Evolutionary conservation across 1,139 yeast genomes (phyloP).

Genomic region (Yamadazyma triangularis): DNA sequence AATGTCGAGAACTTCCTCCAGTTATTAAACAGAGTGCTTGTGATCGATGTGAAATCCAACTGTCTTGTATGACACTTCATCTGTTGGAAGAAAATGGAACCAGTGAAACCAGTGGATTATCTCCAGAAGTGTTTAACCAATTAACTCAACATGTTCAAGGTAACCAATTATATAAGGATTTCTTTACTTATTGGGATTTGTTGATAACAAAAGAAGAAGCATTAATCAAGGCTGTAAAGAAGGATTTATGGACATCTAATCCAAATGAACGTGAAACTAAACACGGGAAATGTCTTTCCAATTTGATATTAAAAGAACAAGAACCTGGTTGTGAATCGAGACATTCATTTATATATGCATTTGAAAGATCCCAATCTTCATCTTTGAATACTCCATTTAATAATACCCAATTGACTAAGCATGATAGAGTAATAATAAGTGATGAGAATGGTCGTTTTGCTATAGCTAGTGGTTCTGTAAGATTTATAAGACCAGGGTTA

Average conservation of each 20-base stretch:
- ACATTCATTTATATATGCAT: conserved; percentile 42
- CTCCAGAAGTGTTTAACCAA: conserved; percentile 37
- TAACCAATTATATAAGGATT: conserved; percentile 38
- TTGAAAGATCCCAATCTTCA: conserved; percentile 27
- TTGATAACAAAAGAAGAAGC: conserved; percentile 75
- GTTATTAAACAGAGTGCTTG: conserved; percentile 56
- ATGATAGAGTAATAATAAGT: conserved; percentile 65
- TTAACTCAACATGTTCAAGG: conserved; percentile 49
- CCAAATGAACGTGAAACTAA: conserved; percentile 56
- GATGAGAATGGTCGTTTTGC: conserved; percentile 81
- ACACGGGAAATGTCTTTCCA: conserved; percentile 58
- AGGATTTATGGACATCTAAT: conserved; percentile 66
- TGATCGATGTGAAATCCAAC: conserved; percentile 59
- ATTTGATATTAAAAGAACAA: conserved; percentile 33
- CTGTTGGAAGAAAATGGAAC: conserved; percentile 56
- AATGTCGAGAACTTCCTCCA: conserved; percentile 53
- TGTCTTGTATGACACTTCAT: conserved; percentile 68
- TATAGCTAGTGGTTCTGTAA: conserved; percentile 58
- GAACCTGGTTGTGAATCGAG: conserved; percentile 17
- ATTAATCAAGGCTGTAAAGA: conserved; percentile 45
- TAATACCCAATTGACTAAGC: conserved; percentile 41
- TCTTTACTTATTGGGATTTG: conserved; percentile 69
- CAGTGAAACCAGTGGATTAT: conserved; percentile 45
- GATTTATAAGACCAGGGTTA: conserved; percentile 31
- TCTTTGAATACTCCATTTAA: conserved; percentile 18